Evolutionary conservation across 2,329 filamentous ascomycete species (phyloP).

Genomic region (Fusarium zealandicum): DNA sequence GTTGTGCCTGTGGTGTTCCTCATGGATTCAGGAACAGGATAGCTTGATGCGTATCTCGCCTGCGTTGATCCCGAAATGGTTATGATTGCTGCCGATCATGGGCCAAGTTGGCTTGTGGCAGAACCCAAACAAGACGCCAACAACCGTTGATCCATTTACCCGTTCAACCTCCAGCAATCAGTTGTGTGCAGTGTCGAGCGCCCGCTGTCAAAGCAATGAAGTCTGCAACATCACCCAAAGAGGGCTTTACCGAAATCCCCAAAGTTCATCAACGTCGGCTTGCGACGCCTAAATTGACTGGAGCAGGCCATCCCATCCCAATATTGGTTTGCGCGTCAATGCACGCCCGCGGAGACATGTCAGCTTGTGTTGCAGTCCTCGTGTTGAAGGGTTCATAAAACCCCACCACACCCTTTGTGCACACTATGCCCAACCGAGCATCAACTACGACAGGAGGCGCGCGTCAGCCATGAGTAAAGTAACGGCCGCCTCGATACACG

Average conservation of each 20-base stretch:
- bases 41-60: conserved; percentile 13
- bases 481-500: conserved; percentile 23
- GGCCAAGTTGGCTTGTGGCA: conserved; percentile 13
- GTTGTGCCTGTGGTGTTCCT: conserved; percentile 13
- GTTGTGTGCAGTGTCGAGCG: background rate
- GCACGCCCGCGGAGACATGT: conserved; percentile 14
- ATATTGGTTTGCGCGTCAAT: conserved; percentile 33
- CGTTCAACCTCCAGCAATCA: conserved; percentile 12
- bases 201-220: background rate
- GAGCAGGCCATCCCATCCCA: conserved; percentile 1
- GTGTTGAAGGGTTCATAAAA: conserved; percentile 15
- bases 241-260: background rate
- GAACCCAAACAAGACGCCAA: conserved; percentile 3
- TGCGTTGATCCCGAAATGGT: conserved; percentile 22
- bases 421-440: background rate
- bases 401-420: conserved; percentile 4
- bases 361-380: background rate
- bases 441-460: conserved; percentile 5
- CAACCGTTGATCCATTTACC: conserved; percentile 21
- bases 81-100: conserved; percentile 28
- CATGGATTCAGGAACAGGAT: conserved; percentile 31
- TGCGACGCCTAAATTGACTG: conserved; percentile 7
- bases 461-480: conserved; percentile 18
- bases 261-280: conserved; percentile 1
- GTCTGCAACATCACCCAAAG: background rate